Evolutionary conservation across 352 stramenopile genomes (phyloP).

Genomic region (Pythium folliculosum): DNA sequence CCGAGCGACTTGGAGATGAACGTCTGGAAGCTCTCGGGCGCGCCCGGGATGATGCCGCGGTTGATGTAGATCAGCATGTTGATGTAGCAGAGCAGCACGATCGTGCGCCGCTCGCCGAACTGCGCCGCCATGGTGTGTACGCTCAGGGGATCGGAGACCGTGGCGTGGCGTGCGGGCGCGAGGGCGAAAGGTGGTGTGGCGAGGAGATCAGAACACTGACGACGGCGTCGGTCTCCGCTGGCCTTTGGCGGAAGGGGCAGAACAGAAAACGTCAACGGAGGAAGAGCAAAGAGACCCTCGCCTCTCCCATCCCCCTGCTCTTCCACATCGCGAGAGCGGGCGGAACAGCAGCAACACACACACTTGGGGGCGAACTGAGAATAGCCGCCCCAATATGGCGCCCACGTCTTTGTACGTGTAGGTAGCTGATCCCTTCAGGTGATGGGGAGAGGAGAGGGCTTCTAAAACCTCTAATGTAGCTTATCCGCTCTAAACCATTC

Average conservation of each 20-base stretch:
- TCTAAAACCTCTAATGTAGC: too few species aligned
- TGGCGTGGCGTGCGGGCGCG: background rate
- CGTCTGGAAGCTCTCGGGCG: slow-evolving; percentile 89
- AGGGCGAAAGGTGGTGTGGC: background rate
- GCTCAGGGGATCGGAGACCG: background rate
- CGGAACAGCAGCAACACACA: background rate
- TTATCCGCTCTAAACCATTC: too few species aligned
- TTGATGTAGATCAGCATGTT: slow-evolving; percentile 96
- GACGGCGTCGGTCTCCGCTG: too few species aligned
- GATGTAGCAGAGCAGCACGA: slow-evolving; percentile 87
- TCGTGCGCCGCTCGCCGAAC: slow-evolving; percentile 41
- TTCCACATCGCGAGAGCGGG: background rate
- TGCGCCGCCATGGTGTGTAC: background rate
- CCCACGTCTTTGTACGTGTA: too few species aligned
- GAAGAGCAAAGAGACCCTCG: background rate
- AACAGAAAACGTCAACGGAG: background rate
- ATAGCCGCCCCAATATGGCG: too few species aligned
- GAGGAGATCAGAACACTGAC: too few species aligned
- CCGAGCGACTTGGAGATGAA: slow-evolving; percentile 87
- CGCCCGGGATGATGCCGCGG: slow-evolving; percentile 94
- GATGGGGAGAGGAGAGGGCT: too few species aligned
- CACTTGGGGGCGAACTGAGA: background rate
- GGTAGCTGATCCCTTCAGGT: too few species aligned
- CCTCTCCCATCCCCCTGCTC: background rate
- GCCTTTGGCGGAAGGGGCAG: background rate